Evolutionary conservation across 495 filamentous ascomycete genomes (phyloP).

Genomic region (Paragyromitra xinjiangensis): DNA sequence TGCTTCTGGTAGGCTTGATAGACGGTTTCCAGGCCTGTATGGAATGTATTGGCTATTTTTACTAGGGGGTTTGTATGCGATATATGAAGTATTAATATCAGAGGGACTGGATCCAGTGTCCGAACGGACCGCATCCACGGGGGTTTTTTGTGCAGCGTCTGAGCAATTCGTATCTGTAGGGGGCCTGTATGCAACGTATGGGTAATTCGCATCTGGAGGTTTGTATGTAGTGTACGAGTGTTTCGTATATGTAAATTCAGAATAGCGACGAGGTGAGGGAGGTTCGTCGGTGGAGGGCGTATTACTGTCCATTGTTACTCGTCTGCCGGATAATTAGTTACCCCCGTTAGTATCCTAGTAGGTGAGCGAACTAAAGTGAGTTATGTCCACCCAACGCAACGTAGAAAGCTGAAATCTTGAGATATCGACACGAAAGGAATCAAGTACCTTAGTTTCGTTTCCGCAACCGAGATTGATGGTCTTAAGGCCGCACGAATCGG

Average conservation of each 20-base stretch:
- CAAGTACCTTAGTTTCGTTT: background rate
- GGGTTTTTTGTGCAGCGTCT: background rate
- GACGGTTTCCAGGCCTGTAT: background rate
- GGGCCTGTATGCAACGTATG: constrained; percentile 23
- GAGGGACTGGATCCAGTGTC: background rate
- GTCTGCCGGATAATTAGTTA: background rate
- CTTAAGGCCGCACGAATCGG: background rate
- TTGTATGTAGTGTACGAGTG: constrained; percentile 21
- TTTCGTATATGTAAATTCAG: constrained; percentile 1
- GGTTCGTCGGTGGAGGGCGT: background rate
- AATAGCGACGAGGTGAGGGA: constrained; percentile 15
- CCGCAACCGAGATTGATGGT: background rate
- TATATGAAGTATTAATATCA: background rate
- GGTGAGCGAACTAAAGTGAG: background rate
- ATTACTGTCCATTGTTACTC: constrained; percentile 3
- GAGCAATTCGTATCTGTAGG: background rate
- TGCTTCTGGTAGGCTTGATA: background rate
- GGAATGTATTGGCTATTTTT: background rate
- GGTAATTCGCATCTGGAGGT: background rate
- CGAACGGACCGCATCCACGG: background rate
- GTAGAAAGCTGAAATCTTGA: background rate
- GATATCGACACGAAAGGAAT: background rate
- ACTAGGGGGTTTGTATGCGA: constrained; percentile 11
- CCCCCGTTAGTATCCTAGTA: background rate
- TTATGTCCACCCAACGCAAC: background rate